A percentile compares a stretch with the other conserved stretches of the same genome.
These are phyloP conservation scores for Porpolomopsis calyptriformis DNA, from an alignment of 768 basidiomycete genomes.

Conservation along the genomic window DNA sequence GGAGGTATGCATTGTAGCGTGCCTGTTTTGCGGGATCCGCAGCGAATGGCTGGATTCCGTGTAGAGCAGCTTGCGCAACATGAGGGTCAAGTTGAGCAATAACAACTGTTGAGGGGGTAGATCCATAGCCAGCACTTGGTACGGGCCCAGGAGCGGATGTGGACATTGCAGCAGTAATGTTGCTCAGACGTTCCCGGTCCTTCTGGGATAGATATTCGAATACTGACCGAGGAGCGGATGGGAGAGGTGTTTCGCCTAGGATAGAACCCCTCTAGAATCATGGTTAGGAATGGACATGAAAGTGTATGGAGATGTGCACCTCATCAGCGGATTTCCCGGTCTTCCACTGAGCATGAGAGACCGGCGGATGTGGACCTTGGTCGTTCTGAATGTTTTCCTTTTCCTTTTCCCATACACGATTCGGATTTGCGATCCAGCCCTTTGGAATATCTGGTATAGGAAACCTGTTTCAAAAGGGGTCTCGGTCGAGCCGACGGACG, in stretches of 20 bases:
- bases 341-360: slow-evolving; percentile 43
- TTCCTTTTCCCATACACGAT: slow-evolving; percentile 53
- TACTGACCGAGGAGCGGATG: slow-evolving; percentile 65
- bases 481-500: neutral
- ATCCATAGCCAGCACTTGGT: slow-evolving; percentile 14
- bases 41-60: slow-evolving; percentile 84
- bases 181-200: slow-evolving; percentile 75
- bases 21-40: slow-evolving; percentile 68
- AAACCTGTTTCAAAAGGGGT: slow-evolving; percentile 43
- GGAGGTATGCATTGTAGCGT: slow-evolving; percentile 76
- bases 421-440: slow-evolving; percentile 81
- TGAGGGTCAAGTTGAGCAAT: slow-evolving; percentile 63
- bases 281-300: neutral
- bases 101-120: slow-evolving; percentile 24
- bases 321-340: slow-evolving; percentile 56
- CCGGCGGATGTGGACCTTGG: slow-evolving; percentile 13
- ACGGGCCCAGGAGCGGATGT: slow-evolving; percentile 21
- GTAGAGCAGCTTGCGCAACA: slow-evolving; percentile 75
- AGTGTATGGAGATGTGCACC: slow-evolving; percentile 27
- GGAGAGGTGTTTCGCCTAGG: slow-evolving; percentile 72
- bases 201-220: slow-evolving; percentile 93
- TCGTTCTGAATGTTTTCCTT: slow-evolving; percentile 35
- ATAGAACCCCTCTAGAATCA: slow-evolving; percentile 59
- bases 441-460: slow-evolving; percentile 70
- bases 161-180: slow-evolving; percentile 31